Conservation (phyloP, 2,329 filamentous ascomycete genomes). For the Arachnomyces sp. region DNA sequence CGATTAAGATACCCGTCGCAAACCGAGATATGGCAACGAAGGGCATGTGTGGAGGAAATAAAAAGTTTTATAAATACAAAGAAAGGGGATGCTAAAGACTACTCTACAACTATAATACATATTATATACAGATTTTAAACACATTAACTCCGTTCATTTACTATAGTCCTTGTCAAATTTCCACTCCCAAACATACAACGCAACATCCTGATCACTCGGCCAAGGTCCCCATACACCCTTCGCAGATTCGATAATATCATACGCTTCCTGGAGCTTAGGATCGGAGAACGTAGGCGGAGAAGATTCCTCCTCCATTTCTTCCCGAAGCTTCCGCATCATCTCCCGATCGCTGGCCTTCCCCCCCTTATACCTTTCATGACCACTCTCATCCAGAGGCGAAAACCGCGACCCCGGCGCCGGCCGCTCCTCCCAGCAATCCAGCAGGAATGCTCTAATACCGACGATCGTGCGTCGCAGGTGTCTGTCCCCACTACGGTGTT, state of each 20-base stretch:
- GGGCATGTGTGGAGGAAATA: too few relatives aligned
- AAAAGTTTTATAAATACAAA: background rate
- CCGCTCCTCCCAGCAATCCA: slow-evolving; percentile 22
- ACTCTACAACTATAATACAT: background rate
- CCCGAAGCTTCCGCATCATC: background rate
- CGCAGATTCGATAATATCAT: slow-evolving; percentile 28
- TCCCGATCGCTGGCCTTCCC: background rate
- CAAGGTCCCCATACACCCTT: slow-evolving; percentile 31
- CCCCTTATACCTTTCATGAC: too few relatives aligned
- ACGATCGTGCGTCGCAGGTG: slow-evolving; percentile 33
- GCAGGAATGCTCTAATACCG: slow-evolving; percentile 33
- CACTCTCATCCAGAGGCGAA: too few relatives aligned
- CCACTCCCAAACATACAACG: slow-evolving; percentile 24
- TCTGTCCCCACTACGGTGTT: slow-evolving; percentile 27
- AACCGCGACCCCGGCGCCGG: too few relatives aligned
- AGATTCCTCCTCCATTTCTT: too few relatives aligned
- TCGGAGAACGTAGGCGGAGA: slow-evolving; percentile 18
- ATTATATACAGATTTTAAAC: background rate
- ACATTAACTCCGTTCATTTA: slow-evolving; percentile 1
- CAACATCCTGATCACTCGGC: slow-evolving; percentile 34
- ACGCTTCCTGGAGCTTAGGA: slow-evolving; percentile 25
- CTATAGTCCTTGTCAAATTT: slow-evolving; percentile 5
- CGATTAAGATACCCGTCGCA: too few relatives aligned
- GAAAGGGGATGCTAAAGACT: background rate
- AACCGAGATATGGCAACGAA: background rate